Evolutionary conservation across 208 protist species (phyloP), one percentile per base, ranked within the genome.

Genomic region (Strigomonas oncopelti): DNA sequence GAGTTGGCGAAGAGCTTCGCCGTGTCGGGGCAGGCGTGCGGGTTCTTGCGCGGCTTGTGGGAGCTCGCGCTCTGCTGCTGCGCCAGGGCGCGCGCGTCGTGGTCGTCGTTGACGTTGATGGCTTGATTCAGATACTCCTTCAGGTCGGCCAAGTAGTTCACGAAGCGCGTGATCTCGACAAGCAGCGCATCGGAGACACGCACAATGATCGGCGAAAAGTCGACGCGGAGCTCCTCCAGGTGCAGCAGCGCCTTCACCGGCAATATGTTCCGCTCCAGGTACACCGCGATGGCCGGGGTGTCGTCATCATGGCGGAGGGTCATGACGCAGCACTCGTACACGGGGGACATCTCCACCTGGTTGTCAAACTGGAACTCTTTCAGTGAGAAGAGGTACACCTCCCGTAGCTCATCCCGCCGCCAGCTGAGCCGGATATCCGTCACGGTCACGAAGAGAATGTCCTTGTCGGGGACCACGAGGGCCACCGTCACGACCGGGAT

Each of bases 351-450:
- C 75, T 96, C 87, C 24, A 81, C 84, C 67, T 94, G 86, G 69
- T 96, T 96, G 66, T 96, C 91, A 18, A 94, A 71, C 74, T 96
- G 91, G 64, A 91, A 90, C 67, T 93, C 94, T 56, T 80, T 71
- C 1, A 96, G 59, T 65, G 82, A 88, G 65, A 93, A 86, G 54
- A 78, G 67, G 20, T 78, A 56, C 42, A 65, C 28, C 72, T 95
- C 87, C 31, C 72, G 77, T 22, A 66, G 61, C 29, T 73, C 72
- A 29, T 80, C 46, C 14, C 87, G 75, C 48, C 78, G 74, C 80
- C 80, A 91, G 65, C 77, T 79, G 38, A 94, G 56, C 38, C 81
- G 80, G 18, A 80, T 77, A 73, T 94, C 88, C 2, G 70, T 77
- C 48, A 91, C 28, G 27, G 84, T 77, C 22, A 71, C 88, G 67